Conservation (phyloP, 179 eudicot species). For the Drosera spatulata region DNA sequence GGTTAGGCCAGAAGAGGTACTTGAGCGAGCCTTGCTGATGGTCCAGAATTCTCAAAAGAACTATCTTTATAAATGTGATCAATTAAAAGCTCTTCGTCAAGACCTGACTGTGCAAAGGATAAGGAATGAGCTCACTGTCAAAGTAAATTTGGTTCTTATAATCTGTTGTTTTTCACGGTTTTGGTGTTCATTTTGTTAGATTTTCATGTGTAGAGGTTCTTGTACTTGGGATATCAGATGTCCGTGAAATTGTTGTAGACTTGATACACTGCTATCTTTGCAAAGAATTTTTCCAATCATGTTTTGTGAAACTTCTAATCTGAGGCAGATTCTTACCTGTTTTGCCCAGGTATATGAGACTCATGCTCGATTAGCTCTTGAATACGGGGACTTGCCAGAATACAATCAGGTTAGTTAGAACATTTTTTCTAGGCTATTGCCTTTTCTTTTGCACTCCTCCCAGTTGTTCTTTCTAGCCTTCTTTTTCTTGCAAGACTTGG, state of each 20-base stretch:
- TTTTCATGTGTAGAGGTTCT: too few species aligned
- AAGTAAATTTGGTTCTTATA: constrained; percentile 28
- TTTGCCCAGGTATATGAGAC: constrained; percentile 81
- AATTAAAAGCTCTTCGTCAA: constrained; percentile 93
- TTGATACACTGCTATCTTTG: not conserved
- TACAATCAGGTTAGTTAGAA: constrained; percentile 64
- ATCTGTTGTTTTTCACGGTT: too few species aligned
- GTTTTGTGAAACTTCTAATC: not conserved
- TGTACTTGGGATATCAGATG: too few species aligned
- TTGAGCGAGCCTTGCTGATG: constrained; percentile 72
- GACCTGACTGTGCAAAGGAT: constrained; percentile 94
- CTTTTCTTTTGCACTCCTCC: too few species aligned
- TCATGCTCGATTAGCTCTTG: constrained; percentile 91
- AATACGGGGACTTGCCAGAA: constrained; percentile 91
- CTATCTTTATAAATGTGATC: constrained; percentile 91
- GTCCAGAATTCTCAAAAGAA: constrained; percentile 72
- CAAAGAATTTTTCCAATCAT: not conserved
- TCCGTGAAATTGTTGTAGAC: too few species aligned
- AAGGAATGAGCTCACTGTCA: constrained; percentile 84
- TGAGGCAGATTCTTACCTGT: not conserved
- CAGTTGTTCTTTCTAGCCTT: too few species aligned
- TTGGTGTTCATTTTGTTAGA: too few species aligned
- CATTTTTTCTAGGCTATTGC: not conserved
- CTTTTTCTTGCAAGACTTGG: too few species aligned
- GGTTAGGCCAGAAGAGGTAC: constrained; percentile 96